Evolutionary conservation across 1,284 basidiomycete species (phyloP), one percentile per base, ranked within the genome.

Genomic region (Puccinia novopanici): DNA sequence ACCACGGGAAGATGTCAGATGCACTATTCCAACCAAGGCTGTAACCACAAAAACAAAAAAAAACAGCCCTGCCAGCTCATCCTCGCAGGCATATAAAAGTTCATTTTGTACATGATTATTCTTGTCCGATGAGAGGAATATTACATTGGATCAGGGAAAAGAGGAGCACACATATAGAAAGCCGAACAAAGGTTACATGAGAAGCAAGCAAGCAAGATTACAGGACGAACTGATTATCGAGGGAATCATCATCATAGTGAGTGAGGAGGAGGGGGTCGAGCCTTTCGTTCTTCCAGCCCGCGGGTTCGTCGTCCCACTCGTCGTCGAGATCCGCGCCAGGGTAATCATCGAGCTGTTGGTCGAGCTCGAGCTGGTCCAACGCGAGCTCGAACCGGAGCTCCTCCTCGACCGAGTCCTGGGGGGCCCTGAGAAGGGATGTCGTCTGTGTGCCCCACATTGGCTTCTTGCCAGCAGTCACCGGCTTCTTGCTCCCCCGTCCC

Each of bases 261-360:
- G 61, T 24, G n/a, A 61, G 24, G 34, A 42, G 13, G 10, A 12
- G 40, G 22, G 19, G 40, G 37, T 67, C 63, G 9, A 67, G 40
- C 1, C 45, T 40, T 15, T 67, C 63, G n/a, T 80, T 59, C 52
- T 80, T 80, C 79, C 79, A 80, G 9, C 79, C 79, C n/a, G 50
- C 45, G 19, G 79, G 79, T 24, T 80, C 79, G 42, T 80, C 79
- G 15, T 80, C 79, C 79, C 79, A 80, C 74, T 80, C 79, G 45
- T 80, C 78, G 55, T 80, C 78, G 1, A 55, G 34, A 68, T 75
- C 79, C 19, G 65, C 45, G 34, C 34, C 40, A 12, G 54, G 57
- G 2, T 65, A n/a, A n/a, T n/a, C 55, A 2, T 80, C 68, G 37
- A 57, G 22, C 27, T 67, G 57, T 42, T 67, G 45, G 10, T 77